Percentiles rank a stretch among this genome's conserved stretches.
phyloP scores from a whole-genome alignment of 129 eudicot genomes.

The Scalesia atractyloides region DNA sequence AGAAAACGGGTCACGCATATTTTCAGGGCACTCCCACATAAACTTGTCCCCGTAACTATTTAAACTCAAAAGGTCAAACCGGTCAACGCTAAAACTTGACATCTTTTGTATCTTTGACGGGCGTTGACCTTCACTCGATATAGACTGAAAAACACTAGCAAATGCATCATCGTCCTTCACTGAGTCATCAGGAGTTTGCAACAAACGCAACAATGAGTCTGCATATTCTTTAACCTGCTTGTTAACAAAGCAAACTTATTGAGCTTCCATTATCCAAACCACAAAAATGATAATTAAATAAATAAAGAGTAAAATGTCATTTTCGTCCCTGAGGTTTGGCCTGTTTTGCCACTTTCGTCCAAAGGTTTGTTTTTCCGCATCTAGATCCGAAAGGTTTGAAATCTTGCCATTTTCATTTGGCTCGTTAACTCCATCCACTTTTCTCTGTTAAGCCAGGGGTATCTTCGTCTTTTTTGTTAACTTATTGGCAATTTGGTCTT shows the following conservation, averaged over 20 bases:
- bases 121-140: conserved; percentile 28
- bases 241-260: not conserved
- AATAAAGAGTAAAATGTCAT: too few species aligned
- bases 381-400: too few species aligned
- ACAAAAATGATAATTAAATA: not conserved
- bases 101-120: conserved; percentile 55
- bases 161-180: conserved; percentile 38
- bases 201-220: conserved; percentile 44
- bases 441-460: too few species aligned
- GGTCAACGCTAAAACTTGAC: conserved; percentile 48
- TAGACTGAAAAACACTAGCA: conserved; percentile 26
- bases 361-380: too few species aligned
- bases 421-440: too few species aligned
- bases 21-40: conserved; percentile 96
- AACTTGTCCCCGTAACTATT: conserved; percentile 57
- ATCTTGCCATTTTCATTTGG: too few species aligned
- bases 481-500: too few species aligned
- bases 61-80: conserved; percentile 48
- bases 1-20: conserved; percentile 70
- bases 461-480: too few species aligned
- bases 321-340: too few species aligned
- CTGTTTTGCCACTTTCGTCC: too few species aligned
- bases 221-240: conserved; percentile 59
- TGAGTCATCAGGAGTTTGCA: conserved; percentile 50
- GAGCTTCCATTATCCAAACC: not conserved